Percentiles rank a stretch among this genome's conserved stretches.
These are phyloP conservation scores for Fusarium nodosum DNA, from an alignment of 2,329 filamentous ascomycete genomes.

Conservation along the genomic window DNA sequence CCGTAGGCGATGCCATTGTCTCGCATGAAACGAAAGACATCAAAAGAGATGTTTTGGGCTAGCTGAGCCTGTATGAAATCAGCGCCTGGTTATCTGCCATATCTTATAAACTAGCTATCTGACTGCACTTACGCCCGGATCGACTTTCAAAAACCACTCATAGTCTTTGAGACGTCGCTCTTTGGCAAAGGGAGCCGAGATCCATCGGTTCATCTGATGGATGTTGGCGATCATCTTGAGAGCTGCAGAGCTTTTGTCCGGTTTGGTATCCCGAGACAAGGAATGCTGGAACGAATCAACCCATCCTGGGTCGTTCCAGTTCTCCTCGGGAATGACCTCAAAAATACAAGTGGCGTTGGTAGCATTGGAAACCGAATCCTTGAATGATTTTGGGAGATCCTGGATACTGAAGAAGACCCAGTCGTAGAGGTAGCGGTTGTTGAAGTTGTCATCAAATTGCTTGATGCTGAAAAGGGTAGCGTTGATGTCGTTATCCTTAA, in stretches of 20 bases:
- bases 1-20: slow-evolving; percentile 87
- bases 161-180: slow-evolving; percentile 76
- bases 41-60: slow-evolving; percentile 78
- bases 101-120: neutral
- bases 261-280: slow-evolving; percentile 3
- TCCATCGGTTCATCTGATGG: slow-evolving; percentile 86
- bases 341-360: slow-evolving; percentile 80
- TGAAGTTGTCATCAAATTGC: slow-evolving; percentile 73
- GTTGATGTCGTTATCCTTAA: slow-evolving; percentile 51
- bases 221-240: slow-evolving; percentile 48
- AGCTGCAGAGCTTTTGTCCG: slow-evolving; percentile 7
- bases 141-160: slow-evolving; percentile 72
- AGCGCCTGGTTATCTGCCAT: slow-evolving; percentile 14
- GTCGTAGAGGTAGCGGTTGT: slow-evolving; percentile 84
- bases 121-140: slow-evolving; percentile 66
- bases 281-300: slow-evolving; percentile 18
- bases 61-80: slow-evolving; percentile 62
- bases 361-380: slow-evolving; percentile 72
- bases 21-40: slow-evolving; percentile 87
- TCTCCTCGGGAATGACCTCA: slow-evolving; percentile 79
- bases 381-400: slow-evolving; percentile 83
- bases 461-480: slow-evolving; percentile 61
- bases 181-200: slow-evolving; percentile 84
- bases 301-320: slow-evolving; percentile 76
- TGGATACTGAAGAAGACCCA: slow-evolving; percentile 92